These are phyloP conservation scores for Hypericum perforatum DNA, from an alignment of 345 rosid genomes.

Conservation along the genomic window DNA sequence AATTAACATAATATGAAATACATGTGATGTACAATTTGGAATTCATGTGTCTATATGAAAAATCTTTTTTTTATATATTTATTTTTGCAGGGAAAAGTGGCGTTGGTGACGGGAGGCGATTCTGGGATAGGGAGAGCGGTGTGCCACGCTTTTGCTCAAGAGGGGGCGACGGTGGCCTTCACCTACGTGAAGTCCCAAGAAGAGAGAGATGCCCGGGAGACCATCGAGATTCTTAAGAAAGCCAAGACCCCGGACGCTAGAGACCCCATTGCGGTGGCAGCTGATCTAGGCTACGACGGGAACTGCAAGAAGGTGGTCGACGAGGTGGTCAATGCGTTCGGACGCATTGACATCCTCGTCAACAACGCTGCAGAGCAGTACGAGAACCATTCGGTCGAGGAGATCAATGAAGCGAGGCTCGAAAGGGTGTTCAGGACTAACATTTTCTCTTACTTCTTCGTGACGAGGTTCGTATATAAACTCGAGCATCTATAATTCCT, in stretches of 20 bases:
- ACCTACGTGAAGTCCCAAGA: constrained; percentile 54
- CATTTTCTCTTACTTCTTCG: constrained; percentile 56
- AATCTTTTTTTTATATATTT: too few relatives aligned
- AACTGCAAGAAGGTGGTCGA: constrained; percentile 56
- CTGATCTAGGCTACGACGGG: constrained; percentile 60
- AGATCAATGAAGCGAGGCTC: constrained; percentile 57
- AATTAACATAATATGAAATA: too few relatives aligned
- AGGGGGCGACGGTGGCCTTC: constrained; percentile 72
- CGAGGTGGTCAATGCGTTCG: constrained; percentile 50
- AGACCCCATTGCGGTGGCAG: constrained; percentile 46
- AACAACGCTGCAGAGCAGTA: constrained; percentile 65
- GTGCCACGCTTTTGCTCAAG: constrained; percentile 33
- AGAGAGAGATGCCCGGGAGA: constrained; percentile 64
- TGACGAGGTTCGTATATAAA: constrained; percentile 37
- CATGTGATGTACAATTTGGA: too few relatives aligned
- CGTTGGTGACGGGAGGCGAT: constrained; percentile 72
- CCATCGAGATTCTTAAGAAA: constrained; percentile 32
- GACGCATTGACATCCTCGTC: constrained; percentile 52
- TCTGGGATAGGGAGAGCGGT: constrained; percentile 77
- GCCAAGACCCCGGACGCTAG: constrained; percentile 38
- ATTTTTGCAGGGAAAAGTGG: constrained; percentile 55
- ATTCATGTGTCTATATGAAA: too few relatives aligned
- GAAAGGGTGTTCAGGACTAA: constrained; percentile 65
- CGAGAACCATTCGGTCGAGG: constrained; percentile 37
- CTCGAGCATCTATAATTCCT: background rate